Evolutionary conservation across 805 yeast genomes (phyloP).

Genomic region (Wickerhamiella lipophila): DNA sequence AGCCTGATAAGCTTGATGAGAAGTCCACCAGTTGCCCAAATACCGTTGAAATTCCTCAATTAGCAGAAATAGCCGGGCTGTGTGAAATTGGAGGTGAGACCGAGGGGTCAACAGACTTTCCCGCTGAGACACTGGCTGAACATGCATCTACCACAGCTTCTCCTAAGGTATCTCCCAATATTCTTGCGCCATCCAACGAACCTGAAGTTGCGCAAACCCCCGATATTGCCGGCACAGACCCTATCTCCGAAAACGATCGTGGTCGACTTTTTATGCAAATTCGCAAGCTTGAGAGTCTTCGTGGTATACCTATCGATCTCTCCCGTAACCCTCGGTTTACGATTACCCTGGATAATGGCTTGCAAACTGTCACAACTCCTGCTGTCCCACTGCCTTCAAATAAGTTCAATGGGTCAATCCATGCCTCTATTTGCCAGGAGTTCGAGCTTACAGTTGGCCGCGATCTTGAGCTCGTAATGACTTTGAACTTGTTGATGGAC

Average conservation of each 20-base stretch:
- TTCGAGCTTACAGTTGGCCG: slow-evolving; percentile 61
- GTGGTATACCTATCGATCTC: slow-evolving; percentile 21
- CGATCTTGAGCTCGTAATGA: slow-evolving; percentile 50
- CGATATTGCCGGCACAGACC: slow-evolving; percentile 20
- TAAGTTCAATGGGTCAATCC: slow-evolving; percentile 14
- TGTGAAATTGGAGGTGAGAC: background rate
- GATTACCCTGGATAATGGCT: slow-evolving; percentile 23
- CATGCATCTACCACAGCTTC: background rate
- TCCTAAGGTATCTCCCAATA: background rate
- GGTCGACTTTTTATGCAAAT: slow-evolving; percentile 24
- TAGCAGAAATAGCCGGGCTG: background rate
- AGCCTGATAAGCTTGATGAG: background rate
- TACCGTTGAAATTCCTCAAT: background rate
- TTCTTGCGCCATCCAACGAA: background rate
- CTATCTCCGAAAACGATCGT: slow-evolving; percentile 21
- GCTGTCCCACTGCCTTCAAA: slow-evolving; percentile 18
- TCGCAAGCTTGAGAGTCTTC: slow-evolving; percentile 18
- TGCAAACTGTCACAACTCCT: slow-evolving; percentile 23
- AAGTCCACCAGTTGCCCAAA: background rate
- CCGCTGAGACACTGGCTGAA: background rate
- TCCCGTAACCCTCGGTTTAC: slow-evolving; percentile 22
- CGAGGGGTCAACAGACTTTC: background rate
- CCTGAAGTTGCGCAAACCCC: slow-evolving; percentile 9
- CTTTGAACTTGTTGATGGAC: slow-evolving; percentile 44
- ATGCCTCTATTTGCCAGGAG: slow-evolving; percentile 38